Evolutionary conservation across 768 basidiomycete genomes (phyloP).

Genomic region (Infundibulicybe gibba): DNA sequence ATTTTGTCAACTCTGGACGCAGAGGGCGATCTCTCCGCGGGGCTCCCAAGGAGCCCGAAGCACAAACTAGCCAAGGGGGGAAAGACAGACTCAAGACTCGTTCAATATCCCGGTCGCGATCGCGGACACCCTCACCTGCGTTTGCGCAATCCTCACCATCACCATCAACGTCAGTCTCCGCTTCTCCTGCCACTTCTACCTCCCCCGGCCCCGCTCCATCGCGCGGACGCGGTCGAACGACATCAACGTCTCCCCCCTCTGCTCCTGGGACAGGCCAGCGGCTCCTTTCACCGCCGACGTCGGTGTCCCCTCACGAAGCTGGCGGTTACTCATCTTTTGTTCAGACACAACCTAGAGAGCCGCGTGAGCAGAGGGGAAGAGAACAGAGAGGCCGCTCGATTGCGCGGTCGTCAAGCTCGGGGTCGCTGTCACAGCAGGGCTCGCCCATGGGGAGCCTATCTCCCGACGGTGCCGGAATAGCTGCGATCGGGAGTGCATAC

Average conservation of each 20-base stretch:
- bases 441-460: slow-evolving; percentile 24
- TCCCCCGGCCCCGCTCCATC: slow-evolving; percentile 18
- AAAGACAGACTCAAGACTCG: slow-evolving; percentile 8
- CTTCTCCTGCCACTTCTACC: slow-evolving; percentile 11
- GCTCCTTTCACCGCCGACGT: slow-evolving; percentile 3
- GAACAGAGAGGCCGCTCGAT: slow-evolving; percentile 50
- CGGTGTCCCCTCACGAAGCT: slow-evolving; percentile 5
- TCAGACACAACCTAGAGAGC: slow-evolving; percentile 7
- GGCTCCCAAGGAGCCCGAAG: slow-evolving; percentile 6
- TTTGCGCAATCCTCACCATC: slow-evolving; percentile 9
- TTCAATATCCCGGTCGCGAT: slow-evolving; percentile 28
- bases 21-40: slow-evolving; percentile 13
- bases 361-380: slow-evolving; percentile 12
- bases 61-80: slow-evolving; percentile 11
- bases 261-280: slow-evolving; percentile 1
- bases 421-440: slow-evolving; percentile 40
- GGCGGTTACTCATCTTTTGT: slow-evolving; percentile 7
- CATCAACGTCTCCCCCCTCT: not conserved
- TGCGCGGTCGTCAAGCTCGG: slow-evolving; percentile 41
- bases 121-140: slow-evolving; percentile 45
- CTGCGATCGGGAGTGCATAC: slow-evolving; percentile 2
- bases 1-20: slow-evolving; percentile 25
- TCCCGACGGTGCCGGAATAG: slow-evolving; percentile 18
- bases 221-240: slow-evolving; percentile 20
- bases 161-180: slow-evolving; percentile 15